phyloP scores from a whole-genome alignment of 257 asterid species.

The Solanum clarkiae region DNA sequence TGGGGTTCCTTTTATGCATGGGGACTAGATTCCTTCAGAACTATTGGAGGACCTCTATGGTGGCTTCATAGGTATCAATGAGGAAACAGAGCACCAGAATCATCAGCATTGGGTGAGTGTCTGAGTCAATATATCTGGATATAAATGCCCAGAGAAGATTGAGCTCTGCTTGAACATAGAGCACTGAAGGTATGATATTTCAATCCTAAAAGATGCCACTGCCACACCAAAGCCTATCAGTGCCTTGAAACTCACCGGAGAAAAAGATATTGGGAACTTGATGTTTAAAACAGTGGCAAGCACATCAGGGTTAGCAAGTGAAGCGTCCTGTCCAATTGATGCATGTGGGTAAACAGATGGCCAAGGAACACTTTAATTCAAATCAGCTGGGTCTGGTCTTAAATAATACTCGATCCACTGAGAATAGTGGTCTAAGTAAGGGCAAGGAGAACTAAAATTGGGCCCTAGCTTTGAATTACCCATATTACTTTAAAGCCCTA shows the following conservation, averaged over 20 bases:
- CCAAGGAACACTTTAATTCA: not conserved
- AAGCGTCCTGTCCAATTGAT: not conserved
- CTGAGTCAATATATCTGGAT: not conserved
- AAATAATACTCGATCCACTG: not conserved
- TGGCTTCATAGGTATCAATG: not conserved
- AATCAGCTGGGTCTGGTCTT: not conserved
- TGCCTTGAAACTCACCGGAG: not conserved
- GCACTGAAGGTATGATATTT: not conserved
- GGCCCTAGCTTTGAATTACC: not conserved
- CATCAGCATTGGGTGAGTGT: not conserved
- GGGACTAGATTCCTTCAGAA: not conserved
- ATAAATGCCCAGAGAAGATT: not conserved
- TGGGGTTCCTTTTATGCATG: not conserved
- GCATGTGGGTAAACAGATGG: not conserved
- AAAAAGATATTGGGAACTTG: not conserved
- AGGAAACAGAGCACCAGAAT: not conserved
- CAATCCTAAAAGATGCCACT: not conserved
- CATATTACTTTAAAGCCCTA: not conserved
- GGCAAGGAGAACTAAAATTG: not conserved
- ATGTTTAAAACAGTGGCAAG: not conserved
- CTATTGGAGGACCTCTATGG: not conserved
- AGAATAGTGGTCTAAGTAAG: not conserved
- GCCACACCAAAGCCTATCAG: not conserved
- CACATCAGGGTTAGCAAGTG: not conserved
- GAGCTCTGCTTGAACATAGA: not conserved